A percentile compares a stretch with the other conserved stretches of the same genome.
Conservation (phyloP, 768 basidiomycete species). For the Glaciozyma antarctica region DNA sequence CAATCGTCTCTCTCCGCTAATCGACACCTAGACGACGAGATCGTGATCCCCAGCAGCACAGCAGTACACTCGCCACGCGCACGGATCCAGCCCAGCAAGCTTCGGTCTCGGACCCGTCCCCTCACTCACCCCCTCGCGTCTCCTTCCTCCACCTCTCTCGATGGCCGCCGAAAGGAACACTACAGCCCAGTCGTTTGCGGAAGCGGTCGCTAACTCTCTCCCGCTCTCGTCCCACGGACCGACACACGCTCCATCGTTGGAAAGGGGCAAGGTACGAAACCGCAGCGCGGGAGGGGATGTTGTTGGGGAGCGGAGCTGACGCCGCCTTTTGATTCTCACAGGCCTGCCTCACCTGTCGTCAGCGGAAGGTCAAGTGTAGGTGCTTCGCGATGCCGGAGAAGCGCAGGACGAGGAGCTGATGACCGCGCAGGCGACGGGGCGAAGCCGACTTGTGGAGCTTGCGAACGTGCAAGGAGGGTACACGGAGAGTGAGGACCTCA, state of each 20-base stretch:
- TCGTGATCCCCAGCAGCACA: too few species aligned
- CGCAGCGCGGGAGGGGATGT: not conserved
- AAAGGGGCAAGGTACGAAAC: not conserved
- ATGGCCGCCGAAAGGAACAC: too few species aligned
- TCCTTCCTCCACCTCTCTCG: not conserved
- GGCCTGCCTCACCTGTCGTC: not conserved
- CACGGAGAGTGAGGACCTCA: not conserved
- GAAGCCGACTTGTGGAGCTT: too few species aligned
- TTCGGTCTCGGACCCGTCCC: not conserved
- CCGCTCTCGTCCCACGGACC: slow-evolving; percentile 3
- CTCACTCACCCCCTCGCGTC: not conserved
- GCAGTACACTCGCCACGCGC: too few species aligned
- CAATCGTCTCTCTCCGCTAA: too few species aligned
- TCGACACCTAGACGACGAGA: too few species aligned
- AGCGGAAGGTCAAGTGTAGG: too few species aligned
- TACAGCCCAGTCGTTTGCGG: not conserved
- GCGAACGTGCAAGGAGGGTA: too few species aligned
- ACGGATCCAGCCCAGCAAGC: too few species aligned
- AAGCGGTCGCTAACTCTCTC: not conserved
- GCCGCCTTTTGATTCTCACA: not conserved
- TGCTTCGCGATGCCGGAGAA: too few species aligned
- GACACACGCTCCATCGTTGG: not conserved
- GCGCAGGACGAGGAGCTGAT: too few species aligned
- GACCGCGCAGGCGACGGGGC: too few species aligned
- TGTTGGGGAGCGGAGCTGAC: not conserved